Evolutionary conservation across 2,329 filamentous ascomycete genomes (phyloP).

Genomic region (Chaetoscypha palmicola): DNA sequence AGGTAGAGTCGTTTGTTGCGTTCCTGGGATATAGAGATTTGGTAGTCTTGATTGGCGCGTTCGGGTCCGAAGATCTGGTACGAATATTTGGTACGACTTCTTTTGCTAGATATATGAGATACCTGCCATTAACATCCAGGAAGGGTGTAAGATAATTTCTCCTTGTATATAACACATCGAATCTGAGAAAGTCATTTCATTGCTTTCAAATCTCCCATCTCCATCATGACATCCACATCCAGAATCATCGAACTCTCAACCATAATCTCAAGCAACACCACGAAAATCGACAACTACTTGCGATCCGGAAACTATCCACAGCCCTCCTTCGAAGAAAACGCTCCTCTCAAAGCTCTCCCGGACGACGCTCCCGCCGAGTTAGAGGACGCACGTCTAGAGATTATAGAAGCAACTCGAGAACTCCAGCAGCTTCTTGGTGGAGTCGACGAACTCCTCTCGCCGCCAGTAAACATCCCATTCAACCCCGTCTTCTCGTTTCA

Average conservation of each 20-base stretch:
- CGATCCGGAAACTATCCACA: conserved; percentile 1
- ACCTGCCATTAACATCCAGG: too few relatives aligned
- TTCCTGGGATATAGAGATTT: too few relatives aligned
- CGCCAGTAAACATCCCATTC: background rate
- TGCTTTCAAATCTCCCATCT: too few relatives aligned
- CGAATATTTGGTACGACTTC: too few relatives aligned
- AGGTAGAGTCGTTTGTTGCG: too few relatives aligned
- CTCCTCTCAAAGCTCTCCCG: conserved; percentile 1
- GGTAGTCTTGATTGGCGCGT: too few relatives aligned
- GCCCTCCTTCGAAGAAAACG: conserved; percentile 13
- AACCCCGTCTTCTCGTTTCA: background rate
- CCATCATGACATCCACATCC: conserved; percentile 1
- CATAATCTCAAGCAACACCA: conserved; percentile 6
- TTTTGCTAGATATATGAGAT: too few relatives aligned
- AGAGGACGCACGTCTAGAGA: conserved; percentile 7
- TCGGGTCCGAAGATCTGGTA: too few relatives aligned
- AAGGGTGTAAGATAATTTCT: too few relatives aligned
- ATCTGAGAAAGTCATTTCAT: too few relatives aligned
- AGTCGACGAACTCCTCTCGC: conserved; percentile 2
- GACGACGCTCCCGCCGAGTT: conserved; percentile 5
- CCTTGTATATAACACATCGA: too few relatives aligned
- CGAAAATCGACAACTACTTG: conserved; percentile 9
- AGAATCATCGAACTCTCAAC: conserved; percentile 11
- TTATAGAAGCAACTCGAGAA: conserved; percentile 16
- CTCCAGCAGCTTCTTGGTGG: conserved; percentile 16